These are phyloP conservation scores for Gracilariopsis chorda DNA, from an alignment of 23 red algal species.

Conservation along the genomic window DNA sequence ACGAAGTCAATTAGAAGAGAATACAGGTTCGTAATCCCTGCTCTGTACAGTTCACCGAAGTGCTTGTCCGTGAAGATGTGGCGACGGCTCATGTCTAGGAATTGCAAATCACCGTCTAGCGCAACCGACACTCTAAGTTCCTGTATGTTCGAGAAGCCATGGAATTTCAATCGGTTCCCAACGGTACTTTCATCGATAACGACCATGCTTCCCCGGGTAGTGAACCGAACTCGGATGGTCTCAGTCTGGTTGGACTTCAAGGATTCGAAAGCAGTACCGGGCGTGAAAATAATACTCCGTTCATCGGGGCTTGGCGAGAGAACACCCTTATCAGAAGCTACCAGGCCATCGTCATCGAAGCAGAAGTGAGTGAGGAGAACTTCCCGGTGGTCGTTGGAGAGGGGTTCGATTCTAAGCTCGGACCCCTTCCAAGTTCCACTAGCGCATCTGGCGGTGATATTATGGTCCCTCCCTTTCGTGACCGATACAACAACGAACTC, in stretches of 20 bases:
- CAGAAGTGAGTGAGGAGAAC: not conserved
- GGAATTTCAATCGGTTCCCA: not conserved
- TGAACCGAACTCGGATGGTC: not conserved
- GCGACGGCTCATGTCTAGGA: not conserved
- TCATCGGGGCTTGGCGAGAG: not conserved
- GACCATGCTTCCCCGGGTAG: not conserved
- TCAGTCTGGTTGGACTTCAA: not conserved
- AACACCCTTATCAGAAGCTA: not conserved
- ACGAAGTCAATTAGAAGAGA: not conserved
- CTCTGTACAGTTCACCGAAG: not conserved
- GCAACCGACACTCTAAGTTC: not conserved
- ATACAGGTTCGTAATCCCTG: not conserved
- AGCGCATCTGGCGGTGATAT: not conserved
- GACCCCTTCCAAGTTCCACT: not conserved
- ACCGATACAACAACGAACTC: not conserved
- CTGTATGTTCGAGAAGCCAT: not conserved
- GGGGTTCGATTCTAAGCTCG: not conserved
- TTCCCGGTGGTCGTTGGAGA: not conserved
- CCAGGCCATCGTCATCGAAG: not conserved
- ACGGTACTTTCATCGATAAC: not conserved
- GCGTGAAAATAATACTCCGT: not conserved
- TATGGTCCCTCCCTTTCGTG: not conserved
- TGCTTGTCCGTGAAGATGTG: not conserved
- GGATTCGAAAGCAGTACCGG: not conserved
- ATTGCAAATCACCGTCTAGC: not conserved